Base-by-base conservation (phyloP, 345 rosid genomes). In the Lepidium didymum region DNA sequence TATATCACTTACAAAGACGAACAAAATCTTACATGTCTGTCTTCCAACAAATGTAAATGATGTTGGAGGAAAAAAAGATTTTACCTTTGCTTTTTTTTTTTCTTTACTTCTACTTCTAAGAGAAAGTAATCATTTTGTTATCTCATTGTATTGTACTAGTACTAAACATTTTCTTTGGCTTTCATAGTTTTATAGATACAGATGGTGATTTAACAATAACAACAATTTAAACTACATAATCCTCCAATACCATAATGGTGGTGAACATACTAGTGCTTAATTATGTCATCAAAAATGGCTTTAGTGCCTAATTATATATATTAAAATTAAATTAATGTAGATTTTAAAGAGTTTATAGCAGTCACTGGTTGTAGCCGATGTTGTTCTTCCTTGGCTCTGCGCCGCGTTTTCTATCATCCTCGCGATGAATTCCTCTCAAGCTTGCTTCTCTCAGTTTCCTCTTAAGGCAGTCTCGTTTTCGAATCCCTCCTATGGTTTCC, bases 391-490 rank as follows among this genome's bases (percentile, higher is more conserved):
- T 70, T 56, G 54, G 15, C 53, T 56, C 64, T 56, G 19, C 71
- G 76, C 71, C 77, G 71, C 66, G 45, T 23, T 65, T 7, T 47
- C 54, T 45, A 66, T 65, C 46, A 65, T 3, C 77, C 54, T 57
- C 67, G 65, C 55, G 23, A 73, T 73, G 77, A 73, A 57, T 65
- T 21, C 67, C 4, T 65, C 67, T 16, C 72, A 73, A 73, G 61
- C 72, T 42, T 64, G 72, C 47, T 42, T 73, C 77, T 58, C 64
- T 42, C 64, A 64, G 3, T 47, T 60, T 38, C 51, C 70, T 37
- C 70, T 57, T 9, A 59, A 33, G 58, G 47, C 61, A 11, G 2
- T 58, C 61, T 57, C 67, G 3, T 55, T 58, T 58, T 59, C 67
- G 23, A 66, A 49, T 33, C 27, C 69, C 6, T 42, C 76, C 3